Evolutionary conservation across 2,329 filamentous ascomycete genomes (phyloP).

Genomic region (Aspergillus sp.): DNA sequence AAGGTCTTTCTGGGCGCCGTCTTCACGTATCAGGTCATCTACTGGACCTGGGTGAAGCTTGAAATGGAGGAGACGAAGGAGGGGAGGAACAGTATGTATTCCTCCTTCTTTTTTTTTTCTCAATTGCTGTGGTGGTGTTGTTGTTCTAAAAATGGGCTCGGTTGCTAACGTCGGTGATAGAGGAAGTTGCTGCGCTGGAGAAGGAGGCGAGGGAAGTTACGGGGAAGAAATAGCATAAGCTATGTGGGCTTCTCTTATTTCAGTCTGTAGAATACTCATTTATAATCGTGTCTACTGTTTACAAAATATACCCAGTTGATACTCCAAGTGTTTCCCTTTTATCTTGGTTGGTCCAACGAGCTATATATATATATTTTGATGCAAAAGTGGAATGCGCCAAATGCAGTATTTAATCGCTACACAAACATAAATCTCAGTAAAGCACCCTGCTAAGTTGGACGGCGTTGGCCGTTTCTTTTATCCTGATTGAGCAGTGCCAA

Average conservation of each 20-base stretch:
- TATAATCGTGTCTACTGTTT: not conserved
- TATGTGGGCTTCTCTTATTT: conserved; percentile 9
- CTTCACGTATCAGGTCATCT: conserved; percentile 54
- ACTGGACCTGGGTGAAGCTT: conserved; percentile 54
- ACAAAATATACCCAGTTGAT: not conserved
- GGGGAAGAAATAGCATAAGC: conserved; percentile 27
- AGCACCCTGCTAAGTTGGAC: not conserved
- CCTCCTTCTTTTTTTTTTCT: conserved; percentile 2
- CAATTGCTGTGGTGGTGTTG: not conserved
- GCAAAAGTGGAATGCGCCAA: not conserved
- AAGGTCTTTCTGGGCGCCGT: conserved; percentile 55
- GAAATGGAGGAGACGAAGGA: conserved; percentile 52
- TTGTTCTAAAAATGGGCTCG: not conserved
- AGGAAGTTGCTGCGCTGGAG: conserved; percentile 41
- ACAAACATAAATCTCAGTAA: not conserved
- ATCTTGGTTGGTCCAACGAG: not conserved
- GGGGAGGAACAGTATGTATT: conserved; percentile 45
- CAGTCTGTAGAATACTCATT: not conserved
- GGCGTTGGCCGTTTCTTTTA: not conserved
- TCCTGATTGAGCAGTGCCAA: not conserved
- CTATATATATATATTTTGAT: not conserved
- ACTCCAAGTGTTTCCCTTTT: not conserved
- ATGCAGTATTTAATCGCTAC: not conserved
- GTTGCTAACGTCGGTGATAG: conserved; percentile 26
- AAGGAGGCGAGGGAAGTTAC: conserved; percentile 41